Conservation (phyloP, 371 early-diverging fungal species). For the Apophysomyces sp. region DNA sequence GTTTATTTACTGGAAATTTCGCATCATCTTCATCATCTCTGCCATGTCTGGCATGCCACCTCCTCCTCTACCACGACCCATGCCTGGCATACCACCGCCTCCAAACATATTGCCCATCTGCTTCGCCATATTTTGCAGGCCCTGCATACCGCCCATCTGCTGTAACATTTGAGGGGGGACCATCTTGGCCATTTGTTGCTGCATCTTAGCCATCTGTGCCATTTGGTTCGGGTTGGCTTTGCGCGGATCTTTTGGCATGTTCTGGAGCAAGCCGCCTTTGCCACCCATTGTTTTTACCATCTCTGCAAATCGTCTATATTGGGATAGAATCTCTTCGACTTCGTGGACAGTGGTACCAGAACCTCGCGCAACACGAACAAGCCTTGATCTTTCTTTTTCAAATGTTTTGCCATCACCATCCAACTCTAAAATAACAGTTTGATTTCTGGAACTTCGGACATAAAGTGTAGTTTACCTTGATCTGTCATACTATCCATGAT, state of each 20-base stretch:
- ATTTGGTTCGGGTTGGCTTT: constrained; percentile 56
- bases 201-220: constrained; percentile 68
- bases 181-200: constrained; percentile 70
- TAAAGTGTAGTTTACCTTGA: constrained; percentile 29
- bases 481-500: constrained; percentile 99
- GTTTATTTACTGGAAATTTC: constrained; percentile 25
- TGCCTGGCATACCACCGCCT: constrained; percentile 50
- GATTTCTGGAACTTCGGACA: neutral
- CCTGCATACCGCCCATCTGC: constrained; percentile 79
- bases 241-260: constrained; percentile 56
- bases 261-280: constrained; percentile 79
- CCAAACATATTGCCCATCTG: constrained; percentile 64
- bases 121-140: constrained; percentile 80
- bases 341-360: constrained; percentile 86
- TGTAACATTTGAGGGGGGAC: constrained; percentile 74
- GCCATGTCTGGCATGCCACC: constrained; percentile 66
- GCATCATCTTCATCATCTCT: constrained; percentile 68
- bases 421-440: constrained; percentile 62
- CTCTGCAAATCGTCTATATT: constrained; percentile 84
- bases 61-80: constrained; percentile 42
- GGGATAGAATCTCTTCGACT: constrained; percentile 83
- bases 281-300: constrained; percentile 98
- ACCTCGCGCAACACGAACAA: constrained; percentile 91
- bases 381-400: constrained; percentile 71
- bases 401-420: constrained; percentile 92